Evolutionary conservation across 1,284 basidiomycete species (phyloP), one percentile per base, ranked within the genome.

Genomic region (Rhodofomes roseus): DNA sequence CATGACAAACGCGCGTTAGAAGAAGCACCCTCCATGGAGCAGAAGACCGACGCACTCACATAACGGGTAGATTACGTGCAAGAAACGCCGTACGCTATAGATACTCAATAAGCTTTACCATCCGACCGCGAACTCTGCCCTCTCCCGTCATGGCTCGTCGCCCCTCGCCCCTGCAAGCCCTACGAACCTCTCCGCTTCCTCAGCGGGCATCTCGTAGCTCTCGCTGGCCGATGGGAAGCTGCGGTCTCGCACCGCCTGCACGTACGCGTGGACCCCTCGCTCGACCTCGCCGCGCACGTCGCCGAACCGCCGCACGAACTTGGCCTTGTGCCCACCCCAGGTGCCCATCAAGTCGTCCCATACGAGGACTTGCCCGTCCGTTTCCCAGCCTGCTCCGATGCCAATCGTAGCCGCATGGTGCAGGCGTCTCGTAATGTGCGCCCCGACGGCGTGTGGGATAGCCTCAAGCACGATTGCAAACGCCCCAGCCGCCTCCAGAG

Each of bases 351-450:
- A 84, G 73, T 99, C 96, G 70, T 93, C 92, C 78, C 91, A 89
- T 18, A 99, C 96, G 54, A 99, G 84, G 8, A 98, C 96, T 81
- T 99, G 97, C 0, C 97, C 96, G 68, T 80, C 87, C 27, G 91
- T 95, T 25, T 79, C 80, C 14, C 86, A 82, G 1, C 97, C 96
- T 0, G 96, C 96, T 18, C 96, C 96, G 62, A 99, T 98, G 1
- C 96, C 96, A 65, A 99, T 98, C 0, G 95, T 97, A 4, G 93
- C 88, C 39, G 96, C 85, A 8, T 69, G 58, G 25, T 46, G 70
- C 40, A 97, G 73, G 22, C 74, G 72, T 29, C 82, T 72, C 1
- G 93, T 94, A 68, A 98, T 84, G 66, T 86, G 85, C 59, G 78
- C 77, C 0, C 86, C 96, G 9, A 99, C 77, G 48, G 81, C 77